These are phyloP conservation scores for Plasmodium relictum DNA, from an alignment of 169 alveolate species.

Conservation along the genomic window DNA sequence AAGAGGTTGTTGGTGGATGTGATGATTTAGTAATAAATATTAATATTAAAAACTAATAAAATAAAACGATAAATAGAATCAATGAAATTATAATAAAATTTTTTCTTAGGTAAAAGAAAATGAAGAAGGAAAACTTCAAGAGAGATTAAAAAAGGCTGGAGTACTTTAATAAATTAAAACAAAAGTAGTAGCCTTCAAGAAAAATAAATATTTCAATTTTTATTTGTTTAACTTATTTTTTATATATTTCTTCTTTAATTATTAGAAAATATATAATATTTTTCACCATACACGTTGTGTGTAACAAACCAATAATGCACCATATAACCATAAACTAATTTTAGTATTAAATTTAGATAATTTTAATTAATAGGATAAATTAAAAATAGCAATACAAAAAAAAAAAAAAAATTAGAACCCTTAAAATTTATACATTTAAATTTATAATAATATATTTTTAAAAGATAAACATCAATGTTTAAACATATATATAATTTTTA, in stretches of 20 bases:
- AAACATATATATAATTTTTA: too few species aligned
- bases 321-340: too few species aligned
- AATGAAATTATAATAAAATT: background rate
- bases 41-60: constrained; percentile 1
- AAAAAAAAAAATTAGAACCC: too few species aligned
- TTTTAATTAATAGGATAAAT: too few species aligned
- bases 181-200: background rate
- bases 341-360: too few species aligned
- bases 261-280: background rate
- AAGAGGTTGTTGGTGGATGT: constrained; percentile 72
- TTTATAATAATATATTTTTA: too few species aligned
- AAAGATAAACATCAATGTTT: too few species aligned
- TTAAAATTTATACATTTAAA: too few species aligned
- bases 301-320: background rate
- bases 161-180: constrained; percentile 14
- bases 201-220: background rate
- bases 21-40: constrained; percentile 60
- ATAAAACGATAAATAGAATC: background rate
- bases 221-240: background rate
- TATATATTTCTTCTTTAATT: background rate
- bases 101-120: constrained; percentile 55
- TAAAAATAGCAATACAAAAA: too few species aligned
- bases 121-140: constrained; percentile 61
- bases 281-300: too few species aligned
- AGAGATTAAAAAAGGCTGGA: constrained; percentile 32